These are phyloP conservation scores for Saussurea involucrata DNA, from an alignment of 129 eudicot genomes.

Conservation along the genomic window DNA sequence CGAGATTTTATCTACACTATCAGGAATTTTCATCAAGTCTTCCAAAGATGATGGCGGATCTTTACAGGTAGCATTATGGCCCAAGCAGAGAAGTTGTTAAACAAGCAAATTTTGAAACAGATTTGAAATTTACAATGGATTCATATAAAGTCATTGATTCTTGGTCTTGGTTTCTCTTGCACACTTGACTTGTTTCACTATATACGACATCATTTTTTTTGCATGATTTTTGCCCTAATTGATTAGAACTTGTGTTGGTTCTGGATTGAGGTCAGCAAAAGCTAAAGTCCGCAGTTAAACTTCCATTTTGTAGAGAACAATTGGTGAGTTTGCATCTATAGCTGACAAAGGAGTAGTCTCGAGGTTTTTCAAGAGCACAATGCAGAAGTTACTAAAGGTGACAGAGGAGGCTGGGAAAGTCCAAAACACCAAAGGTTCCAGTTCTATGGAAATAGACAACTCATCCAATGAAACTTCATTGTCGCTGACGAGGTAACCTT, in stretches of 20 bases:
- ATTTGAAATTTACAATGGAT: neutral
- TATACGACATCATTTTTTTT: neutral
- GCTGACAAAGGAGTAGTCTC: slow-evolving; percentile 61
- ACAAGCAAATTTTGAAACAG: neutral
- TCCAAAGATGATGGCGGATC: slow-evolving; percentile 73
- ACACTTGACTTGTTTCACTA: neutral
- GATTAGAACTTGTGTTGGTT: neutral
- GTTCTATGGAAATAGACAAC: slow-evolving; percentile 69
- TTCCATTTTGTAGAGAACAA: slow-evolving; percentile 48
- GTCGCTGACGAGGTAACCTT: slow-evolving; percentile 50
- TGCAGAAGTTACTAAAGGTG: slow-evolving; percentile 63
- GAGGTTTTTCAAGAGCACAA: slow-evolving; percentile 49
- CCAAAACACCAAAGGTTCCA: slow-evolving; percentile 33
- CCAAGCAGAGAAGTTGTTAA: neutral
- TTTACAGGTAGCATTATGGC: slow-evolving; percentile 54
- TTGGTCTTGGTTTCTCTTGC: neutral
- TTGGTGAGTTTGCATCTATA: slow-evolving; percentile 73
- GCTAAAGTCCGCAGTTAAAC: neutral
- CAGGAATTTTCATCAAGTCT: slow-evolving; percentile 53
- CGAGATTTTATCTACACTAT: slow-evolving; percentile 53
- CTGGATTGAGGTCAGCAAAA: neutral
- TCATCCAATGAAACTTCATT: slow-evolving; percentile 41
- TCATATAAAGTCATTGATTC: neutral
- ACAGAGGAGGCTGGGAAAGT: slow-evolving; percentile 54
- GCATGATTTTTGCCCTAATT: neutral